Conservation (phyloP, 2,329 filamentous ascomycete genomes). For the Cryphonectria japonica region DNA sequence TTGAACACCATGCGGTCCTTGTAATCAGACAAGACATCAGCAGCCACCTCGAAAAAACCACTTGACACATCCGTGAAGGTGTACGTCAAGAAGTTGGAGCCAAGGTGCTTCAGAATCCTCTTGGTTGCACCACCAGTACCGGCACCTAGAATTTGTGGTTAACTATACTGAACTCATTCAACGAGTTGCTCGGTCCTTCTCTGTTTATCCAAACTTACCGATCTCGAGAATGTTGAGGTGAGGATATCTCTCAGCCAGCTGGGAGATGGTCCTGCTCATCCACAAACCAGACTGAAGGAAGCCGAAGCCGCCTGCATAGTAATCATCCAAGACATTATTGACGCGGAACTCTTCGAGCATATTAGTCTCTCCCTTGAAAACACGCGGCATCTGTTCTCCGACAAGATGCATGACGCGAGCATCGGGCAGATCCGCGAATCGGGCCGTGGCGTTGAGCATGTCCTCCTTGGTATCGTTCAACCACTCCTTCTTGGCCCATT, state of each 20-base stretch:
- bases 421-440: conserved; percentile 15
- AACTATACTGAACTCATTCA: not conserved
- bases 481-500: conserved; percentile 15
- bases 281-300: not conserved
- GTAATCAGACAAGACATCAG: not conserved
- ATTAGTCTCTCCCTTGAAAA: conserved; percentile 37
- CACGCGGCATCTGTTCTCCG: conserved; percentile 37
- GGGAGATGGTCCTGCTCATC: conserved; percentile 16
- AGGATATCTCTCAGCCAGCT: conserved; percentile 37
- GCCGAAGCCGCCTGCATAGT: conserved; percentile 14
- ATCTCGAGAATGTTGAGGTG: conserved; percentile 43
- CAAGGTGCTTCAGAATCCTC: conserved; percentile 39
- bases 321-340: conserved; percentile 6
- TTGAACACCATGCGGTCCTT: conserved; percentile 11
- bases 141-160: not conserved
- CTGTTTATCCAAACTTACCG: conserved; percentile 30
- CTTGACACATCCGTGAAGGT: conserved; percentile 49
- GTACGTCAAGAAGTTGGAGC: conserved; percentile 41
- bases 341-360: conserved; percentile 36
- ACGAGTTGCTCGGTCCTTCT: not conserved
- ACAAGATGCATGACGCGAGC: conserved; percentile 35
- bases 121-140: conserved; percentile 42
- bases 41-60: conserved; percentile 27
- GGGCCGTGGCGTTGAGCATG: conserved; percentile 17
- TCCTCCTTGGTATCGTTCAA: conserved; percentile 22